Base-by-base conservation (phyloP, 805 yeast species). In the Yarrowia divulgata region DNA sequence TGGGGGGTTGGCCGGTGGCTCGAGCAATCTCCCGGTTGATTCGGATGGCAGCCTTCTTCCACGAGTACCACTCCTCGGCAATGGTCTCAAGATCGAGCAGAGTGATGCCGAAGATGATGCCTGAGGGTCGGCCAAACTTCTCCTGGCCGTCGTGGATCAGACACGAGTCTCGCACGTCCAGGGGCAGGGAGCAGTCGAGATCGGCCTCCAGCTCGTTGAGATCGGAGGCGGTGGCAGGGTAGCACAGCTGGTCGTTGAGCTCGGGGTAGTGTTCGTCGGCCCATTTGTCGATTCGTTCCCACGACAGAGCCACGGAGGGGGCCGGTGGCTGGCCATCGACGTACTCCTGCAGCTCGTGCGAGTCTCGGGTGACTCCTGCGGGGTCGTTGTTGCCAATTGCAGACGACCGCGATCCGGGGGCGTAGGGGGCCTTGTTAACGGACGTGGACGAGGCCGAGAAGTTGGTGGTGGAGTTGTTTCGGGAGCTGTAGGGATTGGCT, bases 71-170 rank as follows among this genome's bases (percentile, higher is more conserved):
- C 85, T 90, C 91, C 54, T 88, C 89, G 42, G 89, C 89, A 66
- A 93, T 85, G 73, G 88, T 89, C 75, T 93, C 97, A 50, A 94
- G 79, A 29, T 91, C 89, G 85, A 95, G 83, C 70, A 95, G 82
- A 68, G 89, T 87, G 73, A 91, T 81, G 3, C 97, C 97, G 77
- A 88, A 94, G 46, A 95, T 77, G 69, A 95, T 79, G 10, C 99
- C 92, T 3, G 87, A 84, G 71, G 91, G 87, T 69, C 87, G 85
- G 52, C 93, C 96, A 71, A 90, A 83, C 48, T 84, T 84, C 70
- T 89, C 90, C 80, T 95, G 99, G 67, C 99, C 99, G 75, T 95
- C 98, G 73, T 95, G 97, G 49, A 90, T 79, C 74, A 87, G 85
- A 75, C 85, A 85, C 55, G 94, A 90, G 52, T 93, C 97, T 67